Conservation (phyloP, 345 rosid genomes). For the Ricinus communis region DNA sequence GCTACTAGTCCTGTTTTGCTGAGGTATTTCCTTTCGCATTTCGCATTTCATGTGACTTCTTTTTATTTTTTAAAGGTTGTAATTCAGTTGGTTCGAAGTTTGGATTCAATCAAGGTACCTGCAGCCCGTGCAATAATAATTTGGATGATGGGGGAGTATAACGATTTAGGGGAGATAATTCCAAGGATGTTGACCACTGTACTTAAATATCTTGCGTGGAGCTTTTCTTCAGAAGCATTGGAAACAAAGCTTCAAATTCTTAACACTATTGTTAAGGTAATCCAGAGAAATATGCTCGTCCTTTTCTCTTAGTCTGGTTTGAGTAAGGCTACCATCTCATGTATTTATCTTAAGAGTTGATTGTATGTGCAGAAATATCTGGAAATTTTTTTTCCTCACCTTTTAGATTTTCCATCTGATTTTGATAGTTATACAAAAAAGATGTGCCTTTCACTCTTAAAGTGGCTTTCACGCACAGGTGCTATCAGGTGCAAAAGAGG, state of each 20-base stretch:
- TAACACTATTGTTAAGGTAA: slow-evolving; percentile 72
- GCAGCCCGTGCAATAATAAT: slow-evolving; percentile 86
- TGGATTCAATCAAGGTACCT: slow-evolving; percentile 84
- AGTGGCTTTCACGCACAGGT: slow-evolving; percentile 46
- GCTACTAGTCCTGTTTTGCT: background rate
- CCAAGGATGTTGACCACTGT: slow-evolving; percentile 74
- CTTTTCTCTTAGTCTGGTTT: background rate
- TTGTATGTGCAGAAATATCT: too few species aligned
- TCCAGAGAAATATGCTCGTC: background rate
- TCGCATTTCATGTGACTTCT: background rate
- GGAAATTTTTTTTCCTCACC: too few species aligned
- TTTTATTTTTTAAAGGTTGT: slow-evolving; percentile 53
- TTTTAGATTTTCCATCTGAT: slow-evolving; percentile 22
- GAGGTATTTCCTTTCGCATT: background rate
- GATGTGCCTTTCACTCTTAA: slow-evolving; percentile 10
- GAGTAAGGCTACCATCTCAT: background rate
- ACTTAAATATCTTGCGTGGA: slow-evolving; percentile 84
- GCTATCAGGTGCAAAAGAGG: slow-evolving; percentile 47
- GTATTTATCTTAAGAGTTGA: background rate
- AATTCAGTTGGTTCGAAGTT: slow-evolving; percentile 68
- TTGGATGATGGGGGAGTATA: slow-evolving; percentile 94
- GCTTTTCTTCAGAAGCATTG: slow-evolving; percentile 73
- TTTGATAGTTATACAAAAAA: slow-evolving; percentile 8
- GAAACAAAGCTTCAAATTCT: slow-evolving; percentile 96
- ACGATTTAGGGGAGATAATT: slow-evolving; percentile 66